phyloP scores from a whole-genome alignment of 257 asterid genomes.

The Rauvolfia tetraphylla region DNA sequence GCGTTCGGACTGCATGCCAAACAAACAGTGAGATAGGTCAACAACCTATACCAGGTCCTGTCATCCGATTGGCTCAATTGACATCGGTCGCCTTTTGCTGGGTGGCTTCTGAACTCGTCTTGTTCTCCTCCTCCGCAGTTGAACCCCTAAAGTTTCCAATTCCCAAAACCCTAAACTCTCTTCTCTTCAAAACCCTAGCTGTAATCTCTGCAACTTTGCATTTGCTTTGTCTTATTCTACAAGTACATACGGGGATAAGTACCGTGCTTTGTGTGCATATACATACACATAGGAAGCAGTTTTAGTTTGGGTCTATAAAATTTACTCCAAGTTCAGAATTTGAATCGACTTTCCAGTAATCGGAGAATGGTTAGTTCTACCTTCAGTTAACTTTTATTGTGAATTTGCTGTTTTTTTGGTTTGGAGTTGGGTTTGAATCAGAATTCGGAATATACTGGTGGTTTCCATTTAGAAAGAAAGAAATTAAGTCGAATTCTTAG shows the following conservation, averaged over 20 bases:
- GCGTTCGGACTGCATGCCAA: too few relatives aligned
- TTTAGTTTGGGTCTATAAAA: neutral
- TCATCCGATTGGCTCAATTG: too few relatives aligned
- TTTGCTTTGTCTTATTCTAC: neutral
- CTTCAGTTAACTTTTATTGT: neutral
- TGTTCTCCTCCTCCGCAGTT: neutral
- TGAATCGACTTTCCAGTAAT: conserved; percentile 8
- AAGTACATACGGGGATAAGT: neutral
- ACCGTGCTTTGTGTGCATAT: neutral
- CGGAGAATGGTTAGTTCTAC: conserved; percentile 21
- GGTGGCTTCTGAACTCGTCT: neutral
- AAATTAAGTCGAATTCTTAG: too few relatives aligned
- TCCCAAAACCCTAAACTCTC: neutral
- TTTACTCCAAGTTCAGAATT: neutral
- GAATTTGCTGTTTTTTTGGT: neutral
- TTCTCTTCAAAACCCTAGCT: neutral
- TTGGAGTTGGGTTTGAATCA: neutral
- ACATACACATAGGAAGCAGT: neutral
- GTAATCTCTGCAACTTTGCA: neutral
- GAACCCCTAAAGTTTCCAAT: neutral
- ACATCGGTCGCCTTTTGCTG: too few relatives aligned
- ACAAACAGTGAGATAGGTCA: too few relatives aligned
- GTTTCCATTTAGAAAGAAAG: too few relatives aligned
- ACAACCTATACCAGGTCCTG: too few relatives aligned
- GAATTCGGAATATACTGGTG: neutral